Evolutionary conservation across 1,284 basidiomycete genomes (phyloP), one percentile per base, ranked within the genome.

Genomic region (Trametes hirsuta): DNA sequence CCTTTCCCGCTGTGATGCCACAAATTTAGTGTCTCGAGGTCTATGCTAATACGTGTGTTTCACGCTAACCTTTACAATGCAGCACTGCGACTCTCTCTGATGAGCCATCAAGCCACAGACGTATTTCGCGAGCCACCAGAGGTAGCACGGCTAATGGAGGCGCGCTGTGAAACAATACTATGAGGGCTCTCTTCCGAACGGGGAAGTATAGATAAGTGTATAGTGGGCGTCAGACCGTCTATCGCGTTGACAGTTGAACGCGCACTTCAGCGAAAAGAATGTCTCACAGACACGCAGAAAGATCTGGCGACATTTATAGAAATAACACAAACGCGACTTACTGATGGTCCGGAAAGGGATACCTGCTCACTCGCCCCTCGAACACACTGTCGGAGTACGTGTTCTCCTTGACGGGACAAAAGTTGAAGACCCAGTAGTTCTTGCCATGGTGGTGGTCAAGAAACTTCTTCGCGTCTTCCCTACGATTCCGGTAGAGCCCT

Each of bases 291-390:
- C 4, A 8, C 30, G 30, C 30, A 4, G 5, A 30, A 8, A 5
- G 30, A 4, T 30, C 30, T 30, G 30, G 18, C 18, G 18, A 1
- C 18, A 18, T 18, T 18, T 18, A 18, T 30, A 30, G 30, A 30
- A 2, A 30, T 8, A 30, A 30, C 30, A 30, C 30, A 30, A 30
- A 8, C 8, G 1, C 30, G 30, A 49, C 9, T 22, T n/a, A 91
- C 89, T 94, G 90, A 71, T 94, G 92, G 72, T 95, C 93, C 11
- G 94, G 94, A 67, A 94, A 95, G 0, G 94, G 94, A 69, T 90
- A 94, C 59, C 93, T 79, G 66, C 91, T 94, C 22, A 94, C 91
- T 35, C 90, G 78, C 8, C 86, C 86, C 9, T 82, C 81, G 65
- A 92, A 92, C 24, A 86, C 74, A 44, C 72, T 73, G 4, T 83